Percentiles rank a stretch among this genome's conserved stretches.
phyloP scores from a whole-genome alignment of 2,329 filamentous ascomycete genomes.

The Capronia americana region DNA sequence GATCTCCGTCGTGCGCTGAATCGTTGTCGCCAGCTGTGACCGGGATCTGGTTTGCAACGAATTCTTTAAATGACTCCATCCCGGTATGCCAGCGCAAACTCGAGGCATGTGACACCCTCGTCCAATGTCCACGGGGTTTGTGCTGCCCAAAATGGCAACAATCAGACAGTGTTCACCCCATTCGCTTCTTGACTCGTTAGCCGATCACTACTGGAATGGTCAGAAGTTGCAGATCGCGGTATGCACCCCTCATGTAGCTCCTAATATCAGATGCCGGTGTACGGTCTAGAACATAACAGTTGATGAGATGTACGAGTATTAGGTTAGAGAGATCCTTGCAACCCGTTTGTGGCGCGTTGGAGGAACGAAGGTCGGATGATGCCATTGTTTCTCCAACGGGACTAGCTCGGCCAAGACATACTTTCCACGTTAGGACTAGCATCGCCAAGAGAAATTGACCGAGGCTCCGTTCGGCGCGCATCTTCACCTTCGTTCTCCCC shows the following conservation, averaged over 20 bases:
- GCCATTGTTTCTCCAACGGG: neutral
- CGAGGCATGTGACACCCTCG: neutral
- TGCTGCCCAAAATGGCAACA: slow-evolving; percentile 13
- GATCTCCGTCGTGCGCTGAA: slow-evolving; percentile 31
- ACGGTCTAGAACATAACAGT: neutral
- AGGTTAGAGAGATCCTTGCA: neutral
- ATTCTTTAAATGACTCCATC: slow-evolving; percentile 37
- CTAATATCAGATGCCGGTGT: neutral
- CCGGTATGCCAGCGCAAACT: neutral
- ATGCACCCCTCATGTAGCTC: neutral
- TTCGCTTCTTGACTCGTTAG: neutral
- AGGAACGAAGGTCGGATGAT: neutral
- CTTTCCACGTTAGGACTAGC: neutral
- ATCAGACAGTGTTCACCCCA: slow-evolving; percentile 10
- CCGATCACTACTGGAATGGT: neutral
- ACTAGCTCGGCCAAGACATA: neutral
- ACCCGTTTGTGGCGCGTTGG: too few species aligned
- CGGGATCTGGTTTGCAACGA: slow-evolving; percentile 23
- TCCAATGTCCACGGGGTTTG: neutral
- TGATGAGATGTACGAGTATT: neutral
- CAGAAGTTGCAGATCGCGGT: neutral
- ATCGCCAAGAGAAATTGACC: slow-evolving; percentile 1
- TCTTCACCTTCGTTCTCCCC: neutral
- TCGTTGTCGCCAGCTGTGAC: slow-evolving; percentile 41
- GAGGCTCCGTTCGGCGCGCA: slow-evolving; percentile 16